Evolutionary conservation across 352 stramenopile species (phyloP).

Genomic region (Phytophthora hibernalis): DNA sequence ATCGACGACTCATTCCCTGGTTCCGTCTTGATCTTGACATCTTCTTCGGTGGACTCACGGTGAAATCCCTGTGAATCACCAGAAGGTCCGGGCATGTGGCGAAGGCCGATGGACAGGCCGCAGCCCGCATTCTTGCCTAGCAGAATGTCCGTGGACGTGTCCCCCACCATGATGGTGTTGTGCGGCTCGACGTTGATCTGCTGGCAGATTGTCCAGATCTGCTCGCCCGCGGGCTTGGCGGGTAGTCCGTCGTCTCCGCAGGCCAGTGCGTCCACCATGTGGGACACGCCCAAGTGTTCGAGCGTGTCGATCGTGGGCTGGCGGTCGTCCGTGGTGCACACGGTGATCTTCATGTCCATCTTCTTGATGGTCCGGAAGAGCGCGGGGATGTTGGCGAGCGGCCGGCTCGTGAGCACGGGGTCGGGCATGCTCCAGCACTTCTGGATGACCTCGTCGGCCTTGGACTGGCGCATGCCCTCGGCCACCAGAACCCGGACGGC

Average conservation of each 20-base stretch:
- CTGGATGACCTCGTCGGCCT: slow-evolving; percentile 70
- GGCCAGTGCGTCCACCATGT: slow-evolving; percentile 80
- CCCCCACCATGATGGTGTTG: slow-evolving; percentile 91
- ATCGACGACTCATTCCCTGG: no score
- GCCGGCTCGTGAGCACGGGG: slow-evolving; percentile 72
- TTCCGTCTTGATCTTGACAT: no score
- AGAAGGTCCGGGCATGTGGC: no score
- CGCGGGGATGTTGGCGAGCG: slow-evolving; percentile 71
- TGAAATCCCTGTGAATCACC: no score
- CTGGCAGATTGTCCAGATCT: slow-evolving; percentile 88
- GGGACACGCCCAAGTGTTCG: slow-evolving; percentile 69
- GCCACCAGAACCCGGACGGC: slow-evolving; percentile 75
- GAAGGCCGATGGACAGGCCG: slow-evolving; percentile 80
- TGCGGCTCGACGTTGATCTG: slow-evolving; percentile 76
- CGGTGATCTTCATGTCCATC: slow-evolving; percentile 90
- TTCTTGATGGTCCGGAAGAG: slow-evolving; percentile 88
- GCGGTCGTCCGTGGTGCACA: slow-evolving; percentile 89
- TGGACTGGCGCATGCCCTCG: slow-evolving; percentile 70
- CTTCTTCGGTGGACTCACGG: no score
- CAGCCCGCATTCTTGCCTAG: slow-evolving; percentile 81
- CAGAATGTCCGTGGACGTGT: slow-evolving; percentile 88
- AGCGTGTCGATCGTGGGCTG: slow-evolving; percentile 82
- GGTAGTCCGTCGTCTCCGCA: slow-evolving; percentile 87
- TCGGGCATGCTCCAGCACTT: slow-evolving; percentile 89
- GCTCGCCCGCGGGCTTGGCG: slow-evolving; percentile 82